Evolutionary conservation across 2,329 filamentous ascomycete species (phyloP), one percentile per base, ranked within the genome.

Genomic region (Aspergillus novoparasiticus): DNA sequence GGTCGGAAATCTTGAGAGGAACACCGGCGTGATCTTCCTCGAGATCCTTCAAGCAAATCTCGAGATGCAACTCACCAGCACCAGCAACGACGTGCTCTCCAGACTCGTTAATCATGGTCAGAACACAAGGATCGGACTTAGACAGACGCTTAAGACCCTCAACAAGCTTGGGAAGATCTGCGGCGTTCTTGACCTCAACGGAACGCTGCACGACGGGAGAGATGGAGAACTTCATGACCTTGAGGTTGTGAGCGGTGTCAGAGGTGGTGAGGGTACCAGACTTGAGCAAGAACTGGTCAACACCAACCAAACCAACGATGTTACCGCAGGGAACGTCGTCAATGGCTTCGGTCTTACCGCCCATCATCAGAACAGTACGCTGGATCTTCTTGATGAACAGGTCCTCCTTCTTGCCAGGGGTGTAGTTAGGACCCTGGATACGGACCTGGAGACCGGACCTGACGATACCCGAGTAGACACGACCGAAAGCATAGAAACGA

Each of bases 171-270:
- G 95, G 95, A 70, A 99, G 90, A 88, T 99, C 95, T 86, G 96
- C 93, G 78, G 95, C 95, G 86, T 99, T 99, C 93, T 98, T 98
- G 87, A 97, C 94, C 85, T 97, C 93, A 78, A 99, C 95, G 83
- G 95, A 97, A 75, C 94, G 94, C 85, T 91, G 94, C 72, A 99
- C 95, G 85, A 99, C 95, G 76, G 95, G 95, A 66, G 95, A 98
- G 81, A 99, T 95, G 79, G 95, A 99, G 91, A 99, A 99, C 88
- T 97, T 98, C 95, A 99, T 99, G 85, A 99, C 95, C 91, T 98
- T 98, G 78, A 99, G 86, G 90, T 99, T 99, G 91, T 99, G 95
- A 81, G 95, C 94, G 71, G 93, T 96, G 74, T 99, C 95, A 80
- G 87, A 90, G 81, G 94, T 98, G 84, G 94, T 97, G 76, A 99